Evolutionary conservation across 164 flowering plant species (phyloP).

Genomic region (Vitis amurensis): DNA sequence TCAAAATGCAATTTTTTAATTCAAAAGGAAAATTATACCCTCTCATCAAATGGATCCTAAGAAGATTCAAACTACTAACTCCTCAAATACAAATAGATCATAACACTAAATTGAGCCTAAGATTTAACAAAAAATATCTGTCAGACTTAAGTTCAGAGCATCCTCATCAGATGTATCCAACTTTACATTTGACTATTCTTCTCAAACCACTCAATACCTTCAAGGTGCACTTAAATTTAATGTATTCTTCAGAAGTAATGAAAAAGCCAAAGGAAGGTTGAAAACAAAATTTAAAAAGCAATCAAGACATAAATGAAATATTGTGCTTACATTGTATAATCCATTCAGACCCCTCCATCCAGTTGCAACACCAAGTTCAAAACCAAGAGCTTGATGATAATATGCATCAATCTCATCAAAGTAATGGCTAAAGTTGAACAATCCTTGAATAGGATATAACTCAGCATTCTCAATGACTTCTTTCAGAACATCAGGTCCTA

Average conservation of each 20-base stretch:
- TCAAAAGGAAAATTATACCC: too few species aligned
- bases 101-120: too few species aligned
- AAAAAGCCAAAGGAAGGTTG: background rate
- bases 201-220: too few species aligned
- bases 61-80: too few species aligned
- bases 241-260: background rate
- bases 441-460: constrained; percentile 78
- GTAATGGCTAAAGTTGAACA: constrained; percentile 72
- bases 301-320: background rate
- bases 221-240: background rate
- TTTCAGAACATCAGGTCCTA: constrained; percentile 65
- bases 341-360: constrained; percentile 76
- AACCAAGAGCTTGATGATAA: constrained; percentile 60
- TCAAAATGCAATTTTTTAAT: too few species aligned
- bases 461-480: constrained; percentile 81
- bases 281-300: background rate
- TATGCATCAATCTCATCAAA: constrained; percentile 84
- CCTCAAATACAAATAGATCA: too few species aligned
- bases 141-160: too few species aligned
- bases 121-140: too few species aligned
- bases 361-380: constrained; percentile 80
- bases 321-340: constrained; percentile 65
- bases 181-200: too few species aligned
- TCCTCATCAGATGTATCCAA: too few species aligned
- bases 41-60: too few species aligned